A percentile compares a stretch with the other conserved stretches of the same genome.
These are phyloP conservation scores for Liquidambar formosana DNA, from an alignment of 164 flowering plant species.

Conservation along the genomic window DNA sequence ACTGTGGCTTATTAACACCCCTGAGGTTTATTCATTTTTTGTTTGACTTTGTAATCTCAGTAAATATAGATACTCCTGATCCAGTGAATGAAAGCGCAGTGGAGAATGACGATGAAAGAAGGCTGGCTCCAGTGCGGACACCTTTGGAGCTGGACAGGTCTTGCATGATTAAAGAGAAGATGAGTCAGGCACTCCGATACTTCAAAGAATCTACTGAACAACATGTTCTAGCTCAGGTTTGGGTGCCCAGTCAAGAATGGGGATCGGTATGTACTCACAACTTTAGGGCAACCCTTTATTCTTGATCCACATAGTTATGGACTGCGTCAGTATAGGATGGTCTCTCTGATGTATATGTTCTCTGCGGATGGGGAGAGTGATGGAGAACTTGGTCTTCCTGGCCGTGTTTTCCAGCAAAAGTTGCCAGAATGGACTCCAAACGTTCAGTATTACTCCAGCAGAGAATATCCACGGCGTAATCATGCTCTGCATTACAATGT, in stretches of 20 bases:
- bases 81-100: slow-evolving; percentile 22
- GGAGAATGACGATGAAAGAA: slow-evolving; percentile 34
- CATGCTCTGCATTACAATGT: slow-evolving; percentile 84
- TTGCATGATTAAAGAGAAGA: slow-evolving; percentile 80
- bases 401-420: slow-evolving; percentile 83
- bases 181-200: slow-evolving; percentile 83
- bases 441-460: slow-evolving; percentile 86
- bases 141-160: slow-evolving; percentile 58
- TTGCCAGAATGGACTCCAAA: slow-evolving; percentile 98
- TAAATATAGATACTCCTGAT: slow-evolving; percentile 42
- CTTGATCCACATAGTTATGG: slow-evolving; percentile 74
- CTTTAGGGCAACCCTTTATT: slow-evolving; percentile 96
- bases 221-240: slow-evolving; percentile 87
- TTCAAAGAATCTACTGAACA: slow-evolving; percentile 80
- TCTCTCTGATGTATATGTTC: slow-evolving; percentile 76
- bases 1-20: neutral
- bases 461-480: slow-evolving; percentile 72
- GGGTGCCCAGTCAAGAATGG: slow-evolving; percentile 91
- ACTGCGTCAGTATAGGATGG: slow-evolving; percentile 79
- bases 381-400: slow-evolving; percentile 85
- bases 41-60: slow-evolving; percentile 13
- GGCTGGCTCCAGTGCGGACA: slow-evolving; percentile 26
- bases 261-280: slow-evolving; percentile 69
- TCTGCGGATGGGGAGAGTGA: slow-evolving; percentile 72
- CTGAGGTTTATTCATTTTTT: slow-evolving; percentile 2